A percentile compares a stretch with the other conserved stretches of the same genome.
phyloP scores from a whole-genome alignment of 805 yeast species.

The Kodamaea neixiangensis region DNA sequence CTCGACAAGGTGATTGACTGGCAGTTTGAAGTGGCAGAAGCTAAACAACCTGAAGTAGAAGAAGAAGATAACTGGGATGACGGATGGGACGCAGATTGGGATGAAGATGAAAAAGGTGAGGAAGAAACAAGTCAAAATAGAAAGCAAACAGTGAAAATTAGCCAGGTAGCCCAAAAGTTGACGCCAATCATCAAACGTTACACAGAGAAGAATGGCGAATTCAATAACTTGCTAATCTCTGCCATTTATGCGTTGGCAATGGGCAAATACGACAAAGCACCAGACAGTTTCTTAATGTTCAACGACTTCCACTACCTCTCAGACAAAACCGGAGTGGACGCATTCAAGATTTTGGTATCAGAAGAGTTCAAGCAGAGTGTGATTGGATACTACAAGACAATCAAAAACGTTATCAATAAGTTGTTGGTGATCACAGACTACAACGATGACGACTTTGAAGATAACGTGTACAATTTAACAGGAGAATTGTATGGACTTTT shows the following conservation, averaged over 20 bases:
- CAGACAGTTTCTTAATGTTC: constrained; percentile 34
- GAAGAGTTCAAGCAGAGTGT: constrained; percentile 8
- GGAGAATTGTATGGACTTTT: constrained; percentile 26
- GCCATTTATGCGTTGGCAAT: constrained; percentile 34
- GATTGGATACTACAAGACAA: constrained; percentile 5
- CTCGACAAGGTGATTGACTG: constrained; percentile 9
- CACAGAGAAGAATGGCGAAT: constrained; percentile 20
- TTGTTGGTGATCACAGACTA: constrained; percentile 5
- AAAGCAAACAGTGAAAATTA: constrained; percentile 15
- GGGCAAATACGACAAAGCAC: constrained; percentile 32
- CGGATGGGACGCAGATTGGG: constrained; percentile 33
- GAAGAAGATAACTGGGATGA: constrained; percentile 27
- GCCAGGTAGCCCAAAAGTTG: constrained; percentile 25
- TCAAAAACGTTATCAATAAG: constrained; percentile 3
- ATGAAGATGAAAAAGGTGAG: constrained; percentile 17
- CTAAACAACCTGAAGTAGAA: constrained; percentile 7
- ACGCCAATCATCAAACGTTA: constrained; percentile 25
- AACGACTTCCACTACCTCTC: constrained; percentile 36
- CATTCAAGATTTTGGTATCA: constrained; percentile 2
- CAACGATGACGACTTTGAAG: constrained; percentile 16
- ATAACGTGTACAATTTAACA: constrained; percentile 21
- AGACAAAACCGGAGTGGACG: constrained; percentile 11
- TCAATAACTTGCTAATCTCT: constrained; percentile 21
- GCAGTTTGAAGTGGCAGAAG: constrained; percentile 6
- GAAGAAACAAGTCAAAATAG: neutral